phyloP scores from a whole-genome alignment of 768 basidiomycete species.

The Tephrocybe sp. region DNA sequence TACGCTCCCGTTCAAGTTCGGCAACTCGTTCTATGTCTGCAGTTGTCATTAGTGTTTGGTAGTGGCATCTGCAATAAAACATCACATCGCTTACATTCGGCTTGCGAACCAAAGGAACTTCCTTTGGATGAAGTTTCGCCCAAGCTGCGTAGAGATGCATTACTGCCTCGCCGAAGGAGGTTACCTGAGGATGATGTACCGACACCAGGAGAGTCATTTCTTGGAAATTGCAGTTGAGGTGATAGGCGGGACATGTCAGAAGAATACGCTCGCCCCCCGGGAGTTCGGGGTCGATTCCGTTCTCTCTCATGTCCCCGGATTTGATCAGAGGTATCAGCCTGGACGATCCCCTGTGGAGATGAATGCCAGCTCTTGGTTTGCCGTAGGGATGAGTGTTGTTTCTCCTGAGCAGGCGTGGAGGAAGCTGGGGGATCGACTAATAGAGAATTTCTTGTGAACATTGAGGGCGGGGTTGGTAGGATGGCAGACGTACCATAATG shows the following conservation, averaged over 20 bases:
- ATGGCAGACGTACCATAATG: constrained; percentile 14
- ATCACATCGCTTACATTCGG: constrained; percentile 47
- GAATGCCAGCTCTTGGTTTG: constrained; percentile 2
- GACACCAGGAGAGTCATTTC: constrained; percentile 14
- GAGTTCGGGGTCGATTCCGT: constrained; percentile 37
- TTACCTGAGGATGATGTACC: constrained; percentile 20
- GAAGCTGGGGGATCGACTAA: constrained; percentile 11
- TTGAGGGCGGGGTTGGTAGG: constrained; percentile 2
- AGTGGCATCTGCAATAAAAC: no score
- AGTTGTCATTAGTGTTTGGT: neutral
- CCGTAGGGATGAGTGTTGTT: neutral
- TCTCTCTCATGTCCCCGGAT: constrained; percentile 44
- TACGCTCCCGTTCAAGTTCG: constrained; percentile 42
- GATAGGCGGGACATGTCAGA: constrained; percentile 22
- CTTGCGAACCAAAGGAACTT: constrained; percentile 46
- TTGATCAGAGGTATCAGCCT: constrained; percentile 20
- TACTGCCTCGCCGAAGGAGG: constrained; percentile 30
- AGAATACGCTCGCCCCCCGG: constrained; percentile 15
- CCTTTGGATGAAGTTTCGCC: constrained; percentile 42
- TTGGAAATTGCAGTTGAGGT: constrained; percentile 14
- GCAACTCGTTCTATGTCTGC: constrained; percentile 44
- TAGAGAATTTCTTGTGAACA: neutral
- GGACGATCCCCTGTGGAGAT: neutral
- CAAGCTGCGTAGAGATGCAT: constrained; percentile 39
- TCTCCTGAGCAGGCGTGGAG: constrained; percentile 13